phyloP scores from a whole-genome alignment of 345 rosid genomes.

The Eucalyptus paniculata region DNA sequence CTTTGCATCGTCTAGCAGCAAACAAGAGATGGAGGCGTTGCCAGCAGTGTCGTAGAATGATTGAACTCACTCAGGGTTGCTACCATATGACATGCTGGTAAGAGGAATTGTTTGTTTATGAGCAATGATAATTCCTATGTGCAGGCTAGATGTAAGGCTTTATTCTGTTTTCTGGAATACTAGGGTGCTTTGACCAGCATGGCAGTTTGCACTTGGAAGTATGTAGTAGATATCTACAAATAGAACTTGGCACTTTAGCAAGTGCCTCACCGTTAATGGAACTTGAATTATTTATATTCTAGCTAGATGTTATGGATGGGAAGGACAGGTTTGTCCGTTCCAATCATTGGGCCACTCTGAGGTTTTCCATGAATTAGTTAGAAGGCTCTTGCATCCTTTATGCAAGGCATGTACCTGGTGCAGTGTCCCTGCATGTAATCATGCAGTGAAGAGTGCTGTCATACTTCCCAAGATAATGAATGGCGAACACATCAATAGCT shows the following conservation, averaged over 20 bases:
- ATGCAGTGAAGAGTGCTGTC: neutral
- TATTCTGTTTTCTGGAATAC: neutral
- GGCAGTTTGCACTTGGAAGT: neutral
- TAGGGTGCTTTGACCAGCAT: neutral
- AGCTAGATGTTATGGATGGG: neutral
- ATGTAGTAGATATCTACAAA: neutral
- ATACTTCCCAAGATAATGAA: neutral
- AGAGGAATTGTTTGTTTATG: neutral
- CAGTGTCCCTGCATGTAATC: neutral
- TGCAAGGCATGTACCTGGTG: neutral
- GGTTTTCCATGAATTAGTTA: neutral
- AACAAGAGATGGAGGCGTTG: constrained; percentile 91
- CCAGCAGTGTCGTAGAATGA: constrained; percentile 88
- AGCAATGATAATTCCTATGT: neutral
- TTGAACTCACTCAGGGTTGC: constrained; percentile 90
- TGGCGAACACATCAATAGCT: neutral
- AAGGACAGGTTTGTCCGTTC: neutral
- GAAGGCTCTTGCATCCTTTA: neutral
- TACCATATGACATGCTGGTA: constrained; percentile 97
- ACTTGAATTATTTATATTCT: neutral
- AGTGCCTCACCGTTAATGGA: neutral
- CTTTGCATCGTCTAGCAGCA: constrained; percentile 73
- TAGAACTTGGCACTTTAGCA: neutral
- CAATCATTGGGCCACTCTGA: neutral
- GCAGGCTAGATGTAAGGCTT: neutral